Base-by-base conservation (phyloP, 2,329 filamentous ascomycete genomes). In the Apiospora sp. region DNA sequence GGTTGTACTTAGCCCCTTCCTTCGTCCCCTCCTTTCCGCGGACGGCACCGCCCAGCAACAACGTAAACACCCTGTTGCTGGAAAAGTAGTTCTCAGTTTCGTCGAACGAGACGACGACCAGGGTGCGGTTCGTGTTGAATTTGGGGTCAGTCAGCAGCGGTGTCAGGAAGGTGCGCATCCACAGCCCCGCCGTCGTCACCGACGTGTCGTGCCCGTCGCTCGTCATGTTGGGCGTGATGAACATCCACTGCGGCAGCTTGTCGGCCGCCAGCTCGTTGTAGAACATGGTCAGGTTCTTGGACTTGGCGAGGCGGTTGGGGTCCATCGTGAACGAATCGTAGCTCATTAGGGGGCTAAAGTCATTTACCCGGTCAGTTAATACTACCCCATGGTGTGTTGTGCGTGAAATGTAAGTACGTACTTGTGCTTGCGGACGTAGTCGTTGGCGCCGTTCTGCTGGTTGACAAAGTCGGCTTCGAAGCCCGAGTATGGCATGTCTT, bases 341-440 rank as follows among this genome's bases (percentile, higher is more conserved):
- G 74, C 77, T 79, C 73, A 81, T 79, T 68, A 81, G 74, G 46
- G 79, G 79, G 74, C 77, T 78, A 34, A 4, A 22, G 19, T 8
- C 2, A 48, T 58, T 58, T 49, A 7, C 48, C 4, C 12, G 49
- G 49, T 69, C 54, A 67, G 43, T 10, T 19, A 24, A 19, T 22
- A 24, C 19, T 22, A 44, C 16, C n/a, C 3, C 64, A 14, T 44
- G 19, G 16, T 10, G 8, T 37, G 24, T 1, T 6, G 37, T 13
- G 14, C 16, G 6, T 8, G 37, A 48, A 30, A 30, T 30, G 27
- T 4, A 48, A 16, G 22, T 44, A 46, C 69, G 12, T 83, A 87
- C 80, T 92, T 91, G 80, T 92, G 90, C 81, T 92, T 92, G 72
- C 91, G 87, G 44, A 92, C 90, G 77, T 92, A 92, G 80, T 88